Evolutionary conservation across 2,329 filamentous ascomycete genomes (phyloP), one percentile per base, ranked within the genome.

Genomic region (Penicillium occitanis): DNA sequence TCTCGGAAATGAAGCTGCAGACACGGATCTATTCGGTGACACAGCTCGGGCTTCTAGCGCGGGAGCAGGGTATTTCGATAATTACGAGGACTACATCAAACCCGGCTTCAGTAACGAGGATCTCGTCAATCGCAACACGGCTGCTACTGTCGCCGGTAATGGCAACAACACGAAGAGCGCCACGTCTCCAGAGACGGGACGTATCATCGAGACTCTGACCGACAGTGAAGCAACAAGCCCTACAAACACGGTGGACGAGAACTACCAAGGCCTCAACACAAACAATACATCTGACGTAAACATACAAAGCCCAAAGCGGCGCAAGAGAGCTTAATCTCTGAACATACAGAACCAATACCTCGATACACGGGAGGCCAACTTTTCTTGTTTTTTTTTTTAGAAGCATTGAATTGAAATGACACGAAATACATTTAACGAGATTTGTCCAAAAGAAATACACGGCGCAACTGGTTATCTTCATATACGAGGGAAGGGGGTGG

Each of bases 221-320:
- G 80, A 80, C 68, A 82, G 80, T 64, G 80, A 81, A 68, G 69
- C 75, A 11, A 78, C 79, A 0, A 82, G 79, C 65, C 80, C 80
- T 10, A 72, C 75, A 19, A 75, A 73, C 30, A 74, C 74, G 4
- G 69, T 73, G 13, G 78, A 77, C 50, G 76, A 78, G 22, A 72
- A 67, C 37, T 19, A 68, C 8, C 69, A 70, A 61, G 33, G n/a
- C 6, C 19, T 64, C 17, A 64, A 44, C 25, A 11, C 40, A 22
- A 35, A 17, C 51, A 55, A 58, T 25, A 42, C 37, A 28, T 19
- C 46, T 8, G 57, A 60, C 19, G 40, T 60, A 22, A 60, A 22
- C 46, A 63, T 19, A 22, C 65, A 66, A 7, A 66, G 65, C 33
- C 65, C 65, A 19, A 66, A 66, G 37, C 30, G 65, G 37, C 55